Base-by-base conservation (phyloP, 208 protist species). In the Leishmania tropica region DNA sequence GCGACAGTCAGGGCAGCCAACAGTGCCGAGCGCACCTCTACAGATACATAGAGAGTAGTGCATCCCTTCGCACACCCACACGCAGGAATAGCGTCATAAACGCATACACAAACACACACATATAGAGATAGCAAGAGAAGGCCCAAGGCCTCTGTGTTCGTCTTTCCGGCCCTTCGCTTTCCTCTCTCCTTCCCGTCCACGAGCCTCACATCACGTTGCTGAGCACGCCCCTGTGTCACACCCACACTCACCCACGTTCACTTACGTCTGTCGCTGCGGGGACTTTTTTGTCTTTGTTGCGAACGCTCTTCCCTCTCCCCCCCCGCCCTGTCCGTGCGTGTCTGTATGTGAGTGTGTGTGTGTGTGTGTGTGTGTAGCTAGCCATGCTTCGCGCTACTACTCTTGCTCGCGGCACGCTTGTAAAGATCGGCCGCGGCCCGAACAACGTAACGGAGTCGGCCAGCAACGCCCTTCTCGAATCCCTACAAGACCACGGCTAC, bases 401-500 rank as follows among this genome's bases (percentile, higher is more conserved):
- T 47, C 76, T 80, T 19, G 81, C 85, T 78, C 79, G 86, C 40
- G 91, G 89, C 72, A 97, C 93, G 7, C 85, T 97, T 24, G 93
- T 97, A 1, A 97, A 95, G 85, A 86, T 97, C 35, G 93, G 93
- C 35, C 91, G 93, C 35, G 93, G 93, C 31, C 76, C 89, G 15
- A 80, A 87, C 72, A 96, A 95, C 83, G 92, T 97, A 58, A 96
- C 94, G 11, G 91, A 96, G 85, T 76, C 85, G 1, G 94, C 94
- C 42, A 96, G 92, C 85, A 97, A 97, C 79, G 88, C 92, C 15
- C 86, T 97, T 17, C 85, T 97, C 24, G 94, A 97, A 82, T 92
- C 94, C 7, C 90, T 97, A 58, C 94, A 97, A 83, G 74, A 86
- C 76, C 94, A 97, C 85, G 94, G 94, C 48, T 97, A 97, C 83